Evolutionary conservation across 345 rosid species (phyloP).

Genomic region (Durio zibethinus): DNA sequence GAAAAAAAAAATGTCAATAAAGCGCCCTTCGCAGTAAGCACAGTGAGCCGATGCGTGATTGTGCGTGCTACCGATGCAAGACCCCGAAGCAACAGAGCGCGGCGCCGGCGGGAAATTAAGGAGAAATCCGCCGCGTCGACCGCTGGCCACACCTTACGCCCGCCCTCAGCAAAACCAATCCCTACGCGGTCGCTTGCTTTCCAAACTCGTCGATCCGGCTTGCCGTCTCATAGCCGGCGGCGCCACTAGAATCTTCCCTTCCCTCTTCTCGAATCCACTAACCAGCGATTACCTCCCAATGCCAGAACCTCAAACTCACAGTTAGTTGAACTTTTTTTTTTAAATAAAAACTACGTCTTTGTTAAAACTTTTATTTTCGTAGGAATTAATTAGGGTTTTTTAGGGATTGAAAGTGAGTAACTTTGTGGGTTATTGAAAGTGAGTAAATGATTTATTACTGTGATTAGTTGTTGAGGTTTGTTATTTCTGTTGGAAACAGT

Average conservation of each 20-base stretch:
- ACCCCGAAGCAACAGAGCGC: slow-evolving; percentile 4
- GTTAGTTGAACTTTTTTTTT: background rate
- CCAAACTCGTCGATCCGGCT: slow-evolving; percentile 79
- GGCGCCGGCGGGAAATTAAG: slow-evolving; percentile 71
- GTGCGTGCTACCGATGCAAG: background rate
- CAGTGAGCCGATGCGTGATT: background rate
- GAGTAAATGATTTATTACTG: background rate
- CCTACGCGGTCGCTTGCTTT: slow-evolving; percentile 55
- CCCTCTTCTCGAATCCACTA: slow-evolving; percentile 46
- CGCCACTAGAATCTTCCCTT: slow-evolving; percentile 59
- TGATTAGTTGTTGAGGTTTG: background rate
- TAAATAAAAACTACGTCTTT: background rate
- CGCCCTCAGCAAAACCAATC: slow-evolving; percentile 42
- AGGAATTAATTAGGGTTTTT: slow-evolving; percentile 24
- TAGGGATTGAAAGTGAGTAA: background rate
- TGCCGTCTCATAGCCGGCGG: slow-evolving; percentile 62
- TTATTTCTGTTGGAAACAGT: slow-evolving; percentile 23
- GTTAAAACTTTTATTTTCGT: background rate
- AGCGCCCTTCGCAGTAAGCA: background rate
- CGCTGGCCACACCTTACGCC: slow-evolving; percentile 39
- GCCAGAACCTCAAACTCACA: slow-evolving; percentile 20
- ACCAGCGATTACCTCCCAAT: slow-evolving; percentile 30
- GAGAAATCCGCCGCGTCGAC: slow-evolving; percentile 29
- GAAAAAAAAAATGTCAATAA: background rate
- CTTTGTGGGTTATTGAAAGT: background rate